Conservation (phyloP, 805 yeast species). For the Candida dendrica region DNA sequence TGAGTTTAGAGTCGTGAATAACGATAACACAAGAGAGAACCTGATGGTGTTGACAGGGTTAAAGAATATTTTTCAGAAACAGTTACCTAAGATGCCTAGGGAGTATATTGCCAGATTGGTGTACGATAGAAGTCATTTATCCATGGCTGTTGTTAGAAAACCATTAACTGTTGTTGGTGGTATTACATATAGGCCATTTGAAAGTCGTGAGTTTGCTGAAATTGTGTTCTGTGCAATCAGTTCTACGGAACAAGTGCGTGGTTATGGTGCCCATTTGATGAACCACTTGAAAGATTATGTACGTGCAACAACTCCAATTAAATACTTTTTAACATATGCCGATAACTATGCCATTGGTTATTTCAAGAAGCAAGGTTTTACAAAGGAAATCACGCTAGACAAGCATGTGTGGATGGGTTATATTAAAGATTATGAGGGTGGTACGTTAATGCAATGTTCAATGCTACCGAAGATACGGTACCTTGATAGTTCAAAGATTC, state of each 20-base stretch:
- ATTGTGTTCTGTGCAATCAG: slow-evolving; percentile 98
- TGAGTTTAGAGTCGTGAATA: slow-evolving; percentile 93
- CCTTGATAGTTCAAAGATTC: slow-evolving; percentile 79
- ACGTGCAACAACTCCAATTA: slow-evolving; percentile 75
- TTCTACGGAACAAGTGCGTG: slow-evolving; percentile 95
- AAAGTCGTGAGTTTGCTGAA: slow-evolving; percentile 87
- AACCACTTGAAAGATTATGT: slow-evolving; percentile 96
- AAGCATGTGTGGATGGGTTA: slow-evolving; percentile 95
- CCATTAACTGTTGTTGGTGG: slow-evolving; percentile 97
- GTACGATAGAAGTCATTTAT: slow-evolving; percentile 87
- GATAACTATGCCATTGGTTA: slow-evolving; percentile 99
- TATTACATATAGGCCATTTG: slow-evolving; percentile 91
- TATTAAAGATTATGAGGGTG: slow-evolving; percentile 98
- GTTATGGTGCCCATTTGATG: slow-evolving; percentile 98
- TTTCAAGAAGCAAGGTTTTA: slow-evolving; percentile 96
- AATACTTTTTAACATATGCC: slow-evolving; percentile 89
- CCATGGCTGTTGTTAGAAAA: slow-evolving; percentile 92
- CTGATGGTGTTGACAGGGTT: slow-evolving; percentile 90
- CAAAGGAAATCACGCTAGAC: slow-evolving; percentile 86
- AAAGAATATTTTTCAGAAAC: slow-evolving; percentile 94
- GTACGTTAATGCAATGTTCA: slow-evolving; percentile 94
- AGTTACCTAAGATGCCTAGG: slow-evolving; percentile 96
- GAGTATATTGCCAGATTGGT: slow-evolving; percentile 93
- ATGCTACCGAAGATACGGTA: slow-evolving; percentile 88
- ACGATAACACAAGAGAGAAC: slow-evolving; percentile 82